Evolutionary conservation across 2,329 filamentous ascomycete genomes (phyloP), one percentile per base, ranked within the genome.

Genomic region (Colletotrichum nymphaeae): DNA sequence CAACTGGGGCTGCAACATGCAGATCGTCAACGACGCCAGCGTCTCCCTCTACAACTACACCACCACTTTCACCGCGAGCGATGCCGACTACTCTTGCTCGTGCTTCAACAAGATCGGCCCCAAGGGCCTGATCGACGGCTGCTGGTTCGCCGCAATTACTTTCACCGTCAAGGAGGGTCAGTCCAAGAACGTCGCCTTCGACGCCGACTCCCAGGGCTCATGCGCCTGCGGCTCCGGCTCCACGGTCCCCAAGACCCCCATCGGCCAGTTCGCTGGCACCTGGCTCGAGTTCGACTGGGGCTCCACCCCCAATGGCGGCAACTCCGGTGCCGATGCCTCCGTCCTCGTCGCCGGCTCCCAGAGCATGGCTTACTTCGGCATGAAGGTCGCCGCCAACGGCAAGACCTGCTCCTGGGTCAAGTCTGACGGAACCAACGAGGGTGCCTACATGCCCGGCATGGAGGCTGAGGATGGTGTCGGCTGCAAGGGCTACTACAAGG

Each of bases 51-150:
- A 88, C 82, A 74, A 85, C 66, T 87, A 88, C 83, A 80, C 81
- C 24, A 74, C 82, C 73, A 80, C 80, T 75, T 86, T 88, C 78
- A 79, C 78, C 65, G 83, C 84, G 78, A 83, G 81, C 63, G 79
- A 80, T 64, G 78, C 69, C 74, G 63, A 77, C 57, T 81, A 82
- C 68, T 53, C 79, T 56, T 88, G 88, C 78, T 77, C 77, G 46
- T 86, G 84, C 83, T 88, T 81, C 82, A 87, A 88, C 85, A 89
- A 89, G 86, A 88, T 88, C 67, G 87, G 87, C 57, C 78, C 81
- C 16, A 76, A 82, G 59, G 81, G 83, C 52, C 69, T 73, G 46
- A 83, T 88, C 78, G 82, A 87, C 77, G 88, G 88, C 76, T 87
- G 87, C 83, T 89, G 85, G 81, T 81, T 82, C 70, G 79, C 82